Base-by-base conservation (phyloP, 1,284 basidiomycete genomes). In the Malassezia yamatoensis region DNA sequence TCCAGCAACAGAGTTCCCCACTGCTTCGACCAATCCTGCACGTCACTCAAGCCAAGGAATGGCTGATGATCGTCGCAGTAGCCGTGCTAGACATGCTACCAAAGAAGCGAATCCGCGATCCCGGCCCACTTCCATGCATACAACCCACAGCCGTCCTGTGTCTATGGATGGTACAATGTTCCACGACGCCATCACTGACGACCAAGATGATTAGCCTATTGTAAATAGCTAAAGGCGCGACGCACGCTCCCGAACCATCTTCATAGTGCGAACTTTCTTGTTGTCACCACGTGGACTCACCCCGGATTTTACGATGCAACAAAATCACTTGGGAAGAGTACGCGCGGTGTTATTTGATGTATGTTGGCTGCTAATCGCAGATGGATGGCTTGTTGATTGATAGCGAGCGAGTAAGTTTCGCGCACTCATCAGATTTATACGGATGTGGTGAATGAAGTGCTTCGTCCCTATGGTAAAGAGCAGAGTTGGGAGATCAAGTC, bases 401-500 rank as follows among this genome's bases (percentile, higher is more conserved):
- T 49, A 65, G 63, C 24, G 72, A 75, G 44, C 60, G 65, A 39
- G 58, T 52, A 8, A 12, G 36, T 54, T 29, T 21, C 11, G 33
- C 16, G n/a, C 10, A 3, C 48, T 44, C 6, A 49, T 33, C 32
- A 60, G 58, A 67, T 74, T 53, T 75, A 75, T 54, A 75, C 73
- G 29, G 60, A 56, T 4, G 69, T 74, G 21, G 73, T 74, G 52
- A 75, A 75, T 50, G 66, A 74, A 36, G 60, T 75, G 6, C 59
- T 75, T 21, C 52, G 40, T 20, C 74, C 72, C 1, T 72, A 72
- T 42, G 72, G 72, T 37, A 75, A 73, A 47, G 62, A 74, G 56
- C 68, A 74, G 60, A 70, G 67, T 1, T 75, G 73, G 73, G 70
- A 66, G 40, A 72, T 75, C 68, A 75, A 75, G 58, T 60, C 66